Conservation (phyloP, 306 rosid species). For the Rosa chinensis region DNA sequence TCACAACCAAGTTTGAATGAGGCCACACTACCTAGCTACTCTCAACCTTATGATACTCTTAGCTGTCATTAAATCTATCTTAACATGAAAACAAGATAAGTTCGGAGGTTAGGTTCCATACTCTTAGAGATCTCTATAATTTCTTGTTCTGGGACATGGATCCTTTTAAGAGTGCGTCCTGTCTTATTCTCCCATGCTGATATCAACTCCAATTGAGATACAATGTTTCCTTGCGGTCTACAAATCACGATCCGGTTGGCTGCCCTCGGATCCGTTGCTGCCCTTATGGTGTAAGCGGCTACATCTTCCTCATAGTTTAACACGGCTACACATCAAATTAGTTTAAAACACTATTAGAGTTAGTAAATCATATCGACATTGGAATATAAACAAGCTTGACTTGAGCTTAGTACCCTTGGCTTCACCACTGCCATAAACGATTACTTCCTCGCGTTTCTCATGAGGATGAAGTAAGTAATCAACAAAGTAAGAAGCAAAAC, state of each 20-base stretch:
- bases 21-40: no score
- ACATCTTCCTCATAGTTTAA: conserved; percentile 46
- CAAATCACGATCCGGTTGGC: conserved; percentile 25
- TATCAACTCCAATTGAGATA: conserved; percentile 38
- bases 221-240: conserved; percentile 31
- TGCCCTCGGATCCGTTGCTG: conserved; percentile 36
- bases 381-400: background rate
- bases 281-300: conserved; percentile 36
- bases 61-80: no score
- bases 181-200: conserved; percentile 41
- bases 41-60: no score
- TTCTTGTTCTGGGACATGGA: conserved; percentile 21
- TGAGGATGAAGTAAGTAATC: conserved; percentile 37
- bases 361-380: background rate
- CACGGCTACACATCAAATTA: conserved; percentile 18
- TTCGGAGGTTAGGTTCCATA: background rate
- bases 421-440: conserved; percentile 40
- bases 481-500: conserved; percentile 41
- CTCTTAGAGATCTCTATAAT: conserved; percentile 29
- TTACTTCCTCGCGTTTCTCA: conserved; percentile 18
- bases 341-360: background rate
- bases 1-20: no score
- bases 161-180: conserved; percentile 27
- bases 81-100: background rate
- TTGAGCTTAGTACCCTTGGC: conserved; percentile 27